Conservation (phyloP, 345 rosid species). For the Eutrema heterophyllum region DNA sequence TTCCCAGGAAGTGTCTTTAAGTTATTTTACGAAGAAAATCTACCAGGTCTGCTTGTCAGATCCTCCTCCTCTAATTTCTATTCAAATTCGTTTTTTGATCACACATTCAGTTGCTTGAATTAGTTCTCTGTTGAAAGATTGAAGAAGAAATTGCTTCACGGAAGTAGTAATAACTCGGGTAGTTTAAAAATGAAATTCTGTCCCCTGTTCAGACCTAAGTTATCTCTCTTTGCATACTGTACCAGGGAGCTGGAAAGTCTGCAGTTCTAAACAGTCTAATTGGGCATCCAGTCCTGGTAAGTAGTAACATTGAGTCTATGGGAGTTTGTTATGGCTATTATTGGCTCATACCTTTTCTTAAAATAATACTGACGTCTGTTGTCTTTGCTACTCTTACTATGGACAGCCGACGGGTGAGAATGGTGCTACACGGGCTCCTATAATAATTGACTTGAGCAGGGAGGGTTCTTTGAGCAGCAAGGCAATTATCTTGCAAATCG, state of each 20-base stretch:
- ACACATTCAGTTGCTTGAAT: not conserved
- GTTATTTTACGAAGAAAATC: not conserved
- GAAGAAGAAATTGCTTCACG: not conserved
- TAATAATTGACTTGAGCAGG: constrained; percentile 58
- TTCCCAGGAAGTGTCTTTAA: not conserved
- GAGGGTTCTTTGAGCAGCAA: constrained; percentile 76
- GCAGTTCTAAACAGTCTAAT: constrained; percentile 87
- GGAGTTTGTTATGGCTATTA: not conserved
- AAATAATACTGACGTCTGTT: not conserved
- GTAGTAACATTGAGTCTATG: constrained; percentile 17
- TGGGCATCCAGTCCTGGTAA: constrained; percentile 95
- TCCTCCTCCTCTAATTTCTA: not conserved
- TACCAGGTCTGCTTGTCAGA: not conserved
- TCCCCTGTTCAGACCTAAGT: not conserved
- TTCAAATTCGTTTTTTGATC: not conserved
- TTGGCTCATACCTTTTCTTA: not conserved
- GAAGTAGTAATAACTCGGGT: not conserved
- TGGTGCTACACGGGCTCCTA: constrained; percentile 98
- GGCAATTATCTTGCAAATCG: constrained; percentile 75
- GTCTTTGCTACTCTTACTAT: constrained; percentile 10
- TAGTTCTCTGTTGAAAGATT: constrained; percentile 2
- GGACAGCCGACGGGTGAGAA: constrained; percentile 98
- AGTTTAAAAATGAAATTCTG: not conserved
- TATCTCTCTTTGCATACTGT: constrained; percentile 12
- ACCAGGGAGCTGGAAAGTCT: constrained; percentile 99